phyloP scores from a whole-genome alignment of 2,329 filamentous ascomycete genomes.

The Xylaria sp. region DNA sequence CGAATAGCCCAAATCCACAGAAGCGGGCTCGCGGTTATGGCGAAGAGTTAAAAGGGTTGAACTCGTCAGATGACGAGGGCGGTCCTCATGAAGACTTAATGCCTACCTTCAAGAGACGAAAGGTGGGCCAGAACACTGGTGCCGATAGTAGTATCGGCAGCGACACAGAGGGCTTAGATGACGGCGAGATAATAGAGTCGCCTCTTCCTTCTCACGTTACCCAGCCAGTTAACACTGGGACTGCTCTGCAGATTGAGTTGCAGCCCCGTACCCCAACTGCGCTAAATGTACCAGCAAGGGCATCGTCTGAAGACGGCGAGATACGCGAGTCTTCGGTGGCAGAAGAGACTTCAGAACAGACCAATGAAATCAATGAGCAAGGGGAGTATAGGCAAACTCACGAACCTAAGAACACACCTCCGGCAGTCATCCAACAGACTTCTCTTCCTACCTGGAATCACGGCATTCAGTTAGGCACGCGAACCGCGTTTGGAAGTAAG shows the following conservation, averaged over 20 bases:
- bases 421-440: conserved; percentile 3
- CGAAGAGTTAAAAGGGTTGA: conserved; percentile 48
- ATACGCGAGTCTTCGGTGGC: conserved; percentile 11
- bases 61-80: conserved; percentile 42
- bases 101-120: conserved; percentile 43
- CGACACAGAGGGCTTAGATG: conserved; percentile 46
- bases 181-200: conserved; percentile 50
- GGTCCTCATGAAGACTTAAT: conserved; percentile 27
- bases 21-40: conserved; percentile 48
- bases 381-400: conserved; percentile 4
- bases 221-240: not conserved
- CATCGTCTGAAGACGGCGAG: conserved; percentile 40
- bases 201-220: conserved; percentile 23
- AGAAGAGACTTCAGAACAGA: not conserved
- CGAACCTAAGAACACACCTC: conserved; percentile 7
- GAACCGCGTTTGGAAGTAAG: conserved; percentile 42
- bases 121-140: conserved; percentile 16
- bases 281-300: not conserved
- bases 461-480: conserved; percentile 41
- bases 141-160: conserved; percentile 24
- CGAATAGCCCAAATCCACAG: conserved; percentile 30
- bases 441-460: conserved; percentile 41
- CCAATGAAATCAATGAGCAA: not conserved
- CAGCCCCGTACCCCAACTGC: conserved; percentile 2
- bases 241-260: conserved; percentile 9